Evolutionary conservation across 1,139 yeast species (phyloP), one percentile per base, ranked within the genome.

Genomic region (Blastobotrys proliferans): DNA sequence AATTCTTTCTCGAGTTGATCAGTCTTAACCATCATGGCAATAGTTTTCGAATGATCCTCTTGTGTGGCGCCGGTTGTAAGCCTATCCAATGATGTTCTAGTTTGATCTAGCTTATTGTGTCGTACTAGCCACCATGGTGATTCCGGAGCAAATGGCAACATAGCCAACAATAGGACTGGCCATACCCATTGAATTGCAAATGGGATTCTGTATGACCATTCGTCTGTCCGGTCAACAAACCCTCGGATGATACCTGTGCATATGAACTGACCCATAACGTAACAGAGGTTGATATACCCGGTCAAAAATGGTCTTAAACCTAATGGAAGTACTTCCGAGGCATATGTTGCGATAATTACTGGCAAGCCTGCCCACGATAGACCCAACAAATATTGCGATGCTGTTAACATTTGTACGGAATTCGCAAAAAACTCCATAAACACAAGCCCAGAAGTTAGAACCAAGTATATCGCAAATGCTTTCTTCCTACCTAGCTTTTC

Each of bases 121-220:
- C 70, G 63, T 33, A 72, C 68, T 57, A 64, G 68, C 70, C 74
- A 76, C 69, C 79, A 74, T 38, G 82, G 82, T 19, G 80, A 69
- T 54, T 77, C 81, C 31, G 82, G 81, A 44, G 76, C 70, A 34
- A 50, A 70, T 57, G 17, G 66, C 54, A 76, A 66, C 17, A 74
- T 74, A 41, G 74, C 50, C 32, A 75, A 67, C 54, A 77, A 67
- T n/a, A 75, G 78, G 44, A 73, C 51, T 2, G 81, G 81, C 82
- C 82, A 78, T 11, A 70, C 57, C 83, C 83, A 78, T 58, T 78
- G 83, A 22, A 74, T 44, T 1, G 74, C 78, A 56, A 69, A 74
- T 1, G 79, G 78, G 27, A 73, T 58, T 38, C 63, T 57, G 56
- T 69, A 71, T 1, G 69, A 63, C 56, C 61, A 51, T 14, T 59